Evolutionary conservation across 2,329 filamentous ascomycete genomes (phyloP).

Genomic region (Pseudocercospora eumusae): DNA sequence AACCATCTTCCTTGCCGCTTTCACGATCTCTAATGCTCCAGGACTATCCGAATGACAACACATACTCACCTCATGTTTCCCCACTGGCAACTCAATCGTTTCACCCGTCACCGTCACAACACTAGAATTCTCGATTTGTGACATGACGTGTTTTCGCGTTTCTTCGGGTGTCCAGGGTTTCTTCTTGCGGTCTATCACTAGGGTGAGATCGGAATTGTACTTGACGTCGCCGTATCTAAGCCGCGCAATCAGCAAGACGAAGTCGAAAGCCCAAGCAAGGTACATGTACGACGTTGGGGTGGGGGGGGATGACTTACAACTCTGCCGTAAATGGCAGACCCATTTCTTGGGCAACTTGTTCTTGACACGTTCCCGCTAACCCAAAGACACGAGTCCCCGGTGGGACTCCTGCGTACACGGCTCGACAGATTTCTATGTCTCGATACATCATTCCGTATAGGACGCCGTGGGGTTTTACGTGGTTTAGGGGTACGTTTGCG

Average conservation of each 20-base stretch:
- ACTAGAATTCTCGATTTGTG: constrained; percentile 44
- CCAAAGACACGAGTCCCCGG: constrained; percentile 56
- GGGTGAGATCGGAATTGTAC: constrained; percentile 52
- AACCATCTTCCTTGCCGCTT: constrained; percentile 44
- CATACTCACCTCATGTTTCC: constrained; percentile 46
- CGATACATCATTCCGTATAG: constrained; percentile 59
- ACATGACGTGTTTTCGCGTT: constrained; percentile 44
- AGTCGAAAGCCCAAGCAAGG: no score
- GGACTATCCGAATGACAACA: constrained; percentile 51
- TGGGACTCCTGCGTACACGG: constrained; percentile 57
- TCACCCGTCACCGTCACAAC: constrained; percentile 48
- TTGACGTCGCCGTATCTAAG: constrained; percentile 57
- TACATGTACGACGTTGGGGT: no score
- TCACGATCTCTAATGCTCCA: constrained; percentile 48
- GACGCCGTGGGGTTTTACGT: constrained; percentile 59
- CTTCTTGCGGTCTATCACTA: constrained; percentile 62
- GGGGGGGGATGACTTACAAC: constrained; percentile 32
- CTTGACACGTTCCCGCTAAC: constrained; percentile 57
- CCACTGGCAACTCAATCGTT: constrained; percentile 45
- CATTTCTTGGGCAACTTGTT: constrained; percentile 56
- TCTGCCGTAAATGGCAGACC: constrained; percentile 58
- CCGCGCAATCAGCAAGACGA: no score
- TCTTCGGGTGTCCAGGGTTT: constrained; percentile 52
- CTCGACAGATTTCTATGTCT: constrained; percentile 54
- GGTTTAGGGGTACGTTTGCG: constrained; percentile 58